Base-by-base conservation (phyloP, 2,329 filamentous ascomycete species). In the Colletotrichum musicola region DNA sequence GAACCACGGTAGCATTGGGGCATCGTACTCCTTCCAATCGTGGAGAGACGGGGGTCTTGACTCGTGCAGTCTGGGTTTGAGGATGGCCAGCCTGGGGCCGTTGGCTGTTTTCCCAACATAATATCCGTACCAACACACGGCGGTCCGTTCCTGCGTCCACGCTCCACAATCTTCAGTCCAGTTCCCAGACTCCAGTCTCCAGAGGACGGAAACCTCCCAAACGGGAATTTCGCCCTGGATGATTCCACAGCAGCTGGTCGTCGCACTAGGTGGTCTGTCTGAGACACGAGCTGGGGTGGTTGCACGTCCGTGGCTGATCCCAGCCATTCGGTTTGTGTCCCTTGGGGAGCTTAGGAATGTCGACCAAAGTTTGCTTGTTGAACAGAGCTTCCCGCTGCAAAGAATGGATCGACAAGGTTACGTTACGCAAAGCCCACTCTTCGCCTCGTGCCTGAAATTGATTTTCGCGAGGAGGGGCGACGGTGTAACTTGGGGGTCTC, bases 11-110 rank as follows among this genome's bases (percentile, higher is more conserved):
- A 64, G 42, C 20, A 64, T 68, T 59, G 54, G 60, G 61, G 47
- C 44, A 69, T 61, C 42, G 35, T 57, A 50, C 51, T 58, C 14
- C 54, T 61, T 69, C 49, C 25, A 50, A 66, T 65, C 56, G 66
- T 66, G 55, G 62, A 60, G 66, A 66, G 55, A 51, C 62, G 25
- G 62, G 62, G 66, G 10, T 69, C 50, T 66, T 66, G 62, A 69
- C 62, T 69, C 62, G 62, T 14, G 59, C 49, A 20, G n/a, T 40
- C 62, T 35, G 35, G 42, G 27, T 35, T 40, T 30, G 42, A 64
- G 30, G 27, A 58, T 55, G 40, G 55, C 14, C 27, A 51, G 49
- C 18, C 40, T 22, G 42, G 35, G 50, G 40, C 12, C 40, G 42
- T 44, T 59, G 25, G 30, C 50, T 38, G 42, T 18, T 68, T 64